Evolutionary conservation across 2,329 filamentous ascomycete species (phyloP), one percentile per base, ranked within the genome.

Genomic region (Pestalotiopsis sp.): DNA sequence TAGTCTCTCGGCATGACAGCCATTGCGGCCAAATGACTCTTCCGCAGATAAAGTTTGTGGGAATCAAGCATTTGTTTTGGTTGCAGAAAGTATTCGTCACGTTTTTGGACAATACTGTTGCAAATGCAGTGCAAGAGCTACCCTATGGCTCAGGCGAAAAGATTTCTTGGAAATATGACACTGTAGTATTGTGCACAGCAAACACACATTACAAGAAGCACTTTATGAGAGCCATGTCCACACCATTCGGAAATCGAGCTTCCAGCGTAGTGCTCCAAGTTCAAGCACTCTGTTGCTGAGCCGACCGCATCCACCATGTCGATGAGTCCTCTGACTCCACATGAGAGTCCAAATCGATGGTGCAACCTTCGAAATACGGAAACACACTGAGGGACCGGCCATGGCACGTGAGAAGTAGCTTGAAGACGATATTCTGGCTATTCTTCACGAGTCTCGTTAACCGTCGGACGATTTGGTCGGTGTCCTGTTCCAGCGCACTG

Each of bases 381-480:
- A 61, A 57, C 5, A 71, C 63, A 2, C 67, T 67, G n/a, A 71
- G 31, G 27, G 67, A 68, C 12, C 64, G 67, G 52, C 65, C 67
- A 17, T 68, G 63, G 27, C 70, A 69, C 2, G 69, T 71, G 25
- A 71, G 63, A 7, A 71, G 56, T 23, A 71, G 67, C 62, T 72
- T 73, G 65, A 71, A 71, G 11, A 70, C 49, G n/a, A 69, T 59
- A 5, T 68, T 12, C 5, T 71, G 67, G 17, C 65, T 61, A 5
- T 20, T 49, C 5, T 14, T 12, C 0, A 56, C 71, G 7, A 71
- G 49, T 31, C 68, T 36, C 14, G 66, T 57, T 20, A 73, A 49
- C 61, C 67, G 68, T 58, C 67, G 63, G 1, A 70, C 49, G 2
- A 70, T n/a, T 36, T 20, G 12, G 11, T 70, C 61, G 13, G 62